Percentiles rank a stretch among this genome's conserved stretches.
phyloP scores from a whole-genome alignment of 768 basidiomycete species.

The Saitozyma podzolica region DNA sequence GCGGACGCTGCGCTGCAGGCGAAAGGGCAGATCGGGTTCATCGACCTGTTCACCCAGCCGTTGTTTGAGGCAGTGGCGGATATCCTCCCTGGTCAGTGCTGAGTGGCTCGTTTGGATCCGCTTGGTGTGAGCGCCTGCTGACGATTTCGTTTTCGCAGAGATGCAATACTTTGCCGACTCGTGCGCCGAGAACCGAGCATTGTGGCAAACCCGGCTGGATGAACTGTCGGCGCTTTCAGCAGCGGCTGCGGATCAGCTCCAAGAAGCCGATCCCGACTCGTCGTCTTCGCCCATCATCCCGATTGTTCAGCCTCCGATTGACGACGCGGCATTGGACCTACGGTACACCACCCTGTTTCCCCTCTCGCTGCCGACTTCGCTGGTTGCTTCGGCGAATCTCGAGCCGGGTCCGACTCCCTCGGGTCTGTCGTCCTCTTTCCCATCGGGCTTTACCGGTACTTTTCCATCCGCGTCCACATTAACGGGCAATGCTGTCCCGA shows the following conservation, averaged over 20 bases:
- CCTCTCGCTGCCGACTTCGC: constrained; percentile 59
- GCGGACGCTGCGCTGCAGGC: constrained; percentile 68
- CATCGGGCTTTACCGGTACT: background rate
- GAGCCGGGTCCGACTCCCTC: constrained; percentile 19
- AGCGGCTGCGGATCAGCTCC: constrained; percentile 44
- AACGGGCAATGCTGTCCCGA: background rate
- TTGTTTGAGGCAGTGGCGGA: constrained; percentile 72
- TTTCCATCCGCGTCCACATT: background rate
- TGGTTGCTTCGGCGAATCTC: constrained; percentile 33
- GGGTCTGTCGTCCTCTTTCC: too few relatives aligned
- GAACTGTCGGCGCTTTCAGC: constrained; percentile 26
- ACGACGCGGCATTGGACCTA: constrained; percentile 53
- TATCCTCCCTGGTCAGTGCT: constrained; percentile 60
- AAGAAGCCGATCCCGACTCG: constrained; percentile 5
- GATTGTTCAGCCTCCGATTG: constrained; percentile 32
- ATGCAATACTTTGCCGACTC: constrained; percentile 67
- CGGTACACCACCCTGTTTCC: constrained; percentile 61
- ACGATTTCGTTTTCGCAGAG: constrained; percentile 54
- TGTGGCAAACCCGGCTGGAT: constrained; percentile 65
- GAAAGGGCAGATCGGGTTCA: constrained; percentile 84
- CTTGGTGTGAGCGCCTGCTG: background rate
- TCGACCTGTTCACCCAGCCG: constrained; percentile 76
- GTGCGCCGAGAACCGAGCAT: constrained; percentile 67
- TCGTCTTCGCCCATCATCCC: background rate
- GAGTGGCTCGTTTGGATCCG: background rate